Evolutionary conservation across 1,284 basidiomycete genomes (phyloP).

Genomic region (Ganoderma lingzhi): DNA sequence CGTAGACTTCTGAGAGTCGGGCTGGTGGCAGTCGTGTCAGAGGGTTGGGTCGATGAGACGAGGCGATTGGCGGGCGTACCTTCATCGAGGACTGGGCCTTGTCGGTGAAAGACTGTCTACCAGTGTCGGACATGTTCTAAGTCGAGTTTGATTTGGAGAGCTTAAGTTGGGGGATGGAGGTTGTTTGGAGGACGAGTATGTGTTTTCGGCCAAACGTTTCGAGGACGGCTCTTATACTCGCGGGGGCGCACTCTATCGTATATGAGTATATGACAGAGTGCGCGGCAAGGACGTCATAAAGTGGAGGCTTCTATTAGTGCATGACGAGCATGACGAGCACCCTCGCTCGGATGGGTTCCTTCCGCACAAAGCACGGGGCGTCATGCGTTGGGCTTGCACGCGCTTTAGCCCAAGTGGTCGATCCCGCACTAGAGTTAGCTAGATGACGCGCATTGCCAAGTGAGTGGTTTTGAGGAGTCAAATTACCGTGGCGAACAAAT

Average conservation of each 20-base stretch:
- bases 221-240: neutral
- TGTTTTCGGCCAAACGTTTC: too few species aligned
- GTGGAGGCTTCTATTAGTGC: neutral
- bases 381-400: too few species aligned
- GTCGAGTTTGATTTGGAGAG: too few species aligned
- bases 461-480: too few species aligned
- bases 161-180: neutral
- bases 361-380: neutral
- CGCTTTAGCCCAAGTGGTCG: too few species aligned
- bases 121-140: slow-evolving; percentile 47
- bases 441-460: too few species aligned
- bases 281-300: neutral
- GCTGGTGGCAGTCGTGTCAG: slow-evolving; percentile 22
- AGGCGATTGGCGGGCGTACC: slow-evolving; percentile 35
- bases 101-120: slow-evolving; percentile 52
- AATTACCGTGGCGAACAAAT: too few species aligned
- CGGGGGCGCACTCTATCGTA: neutral
- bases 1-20: slow-evolving; percentile 47
- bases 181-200: neutral
- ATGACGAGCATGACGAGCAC: neutral
- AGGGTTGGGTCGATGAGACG: neutral
- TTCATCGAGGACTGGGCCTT: slow-evolving; percentile 48
- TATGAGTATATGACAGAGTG: neutral
- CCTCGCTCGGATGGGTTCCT: neutral
- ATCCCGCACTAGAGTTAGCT: too few species aligned